Conservation (phyloP, 768 basidiomycete genomes). For the Russula sp. region DNA sequence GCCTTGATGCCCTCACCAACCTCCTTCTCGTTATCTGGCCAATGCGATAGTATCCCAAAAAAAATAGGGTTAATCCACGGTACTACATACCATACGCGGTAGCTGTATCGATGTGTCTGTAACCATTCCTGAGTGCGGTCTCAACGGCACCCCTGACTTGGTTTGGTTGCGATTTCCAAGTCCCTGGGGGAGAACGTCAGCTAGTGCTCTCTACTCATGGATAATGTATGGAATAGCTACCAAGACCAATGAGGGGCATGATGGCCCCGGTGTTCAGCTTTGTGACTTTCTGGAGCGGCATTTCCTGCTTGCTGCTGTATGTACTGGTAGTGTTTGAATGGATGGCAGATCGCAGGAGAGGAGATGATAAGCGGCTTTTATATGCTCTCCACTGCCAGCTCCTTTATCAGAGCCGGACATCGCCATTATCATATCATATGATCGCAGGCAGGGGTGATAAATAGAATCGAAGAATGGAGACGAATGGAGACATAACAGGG, state of each 20-base stretch:
- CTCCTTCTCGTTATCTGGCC: constrained; percentile 58
- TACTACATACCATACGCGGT: constrained; percentile 41
- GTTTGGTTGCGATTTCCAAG: constrained; percentile 70
- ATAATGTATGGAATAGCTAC: constrained; percentile 49
- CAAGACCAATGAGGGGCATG: constrained; percentile 45
- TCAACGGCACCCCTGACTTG: constrained; percentile 69
- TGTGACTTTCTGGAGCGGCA: constrained; percentile 8
- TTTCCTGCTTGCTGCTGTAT: background rate
- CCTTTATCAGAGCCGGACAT: background rate
- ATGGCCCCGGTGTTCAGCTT: constrained; percentile 70
- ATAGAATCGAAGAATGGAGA: too few relatives aligned
- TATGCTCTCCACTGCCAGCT: background rate
- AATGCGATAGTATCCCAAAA: background rate
- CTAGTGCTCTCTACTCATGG: background rate
- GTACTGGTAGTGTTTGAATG: background rate
- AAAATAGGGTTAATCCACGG: background rate
- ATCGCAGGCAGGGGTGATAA: background rate
- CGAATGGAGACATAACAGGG: background rate
- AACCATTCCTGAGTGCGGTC: constrained; percentile 64
- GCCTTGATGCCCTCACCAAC: constrained; percentile 75
- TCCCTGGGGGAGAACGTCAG: constrained; percentile 36
- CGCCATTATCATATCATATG: background rate
- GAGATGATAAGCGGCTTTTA: background rate
- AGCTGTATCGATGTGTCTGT: constrained; percentile 67
- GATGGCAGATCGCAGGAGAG: background rate